Evolutionary conservation across 495 filamentous ascomycete genomes (phyloP).

Genomic region (Neurospora sp.): DNA sequence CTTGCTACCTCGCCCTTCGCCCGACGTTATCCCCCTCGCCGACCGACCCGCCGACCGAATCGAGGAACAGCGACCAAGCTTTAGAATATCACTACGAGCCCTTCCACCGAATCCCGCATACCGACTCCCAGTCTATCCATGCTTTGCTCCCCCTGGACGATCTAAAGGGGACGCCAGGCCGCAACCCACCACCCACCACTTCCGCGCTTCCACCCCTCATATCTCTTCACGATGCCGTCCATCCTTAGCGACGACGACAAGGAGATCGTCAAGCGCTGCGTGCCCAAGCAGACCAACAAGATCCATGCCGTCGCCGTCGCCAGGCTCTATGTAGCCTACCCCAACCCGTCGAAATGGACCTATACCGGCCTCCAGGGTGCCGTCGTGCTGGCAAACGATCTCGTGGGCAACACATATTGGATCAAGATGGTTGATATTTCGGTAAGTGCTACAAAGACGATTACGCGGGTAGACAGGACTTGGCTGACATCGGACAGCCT

Average conservation of each 20-base stretch:
- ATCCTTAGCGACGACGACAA: slow-evolving; percentile 86
- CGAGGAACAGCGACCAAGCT: not conserved
- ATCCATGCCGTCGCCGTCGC: slow-evolving; percentile 90
- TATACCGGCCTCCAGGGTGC: slow-evolving; percentile 93
- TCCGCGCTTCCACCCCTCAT: not conserved
- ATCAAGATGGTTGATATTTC: slow-evolving; percentile 94
- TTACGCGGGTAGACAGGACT: not conserved
- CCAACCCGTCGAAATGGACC: slow-evolving; percentile 77
- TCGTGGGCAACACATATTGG: slow-evolving; percentile 93
- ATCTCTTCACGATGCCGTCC: slow-evolving; percentile 58
- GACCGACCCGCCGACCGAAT: not conserved
- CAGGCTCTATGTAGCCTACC: slow-evolving; percentile 87
- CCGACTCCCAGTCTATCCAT: not conserved
- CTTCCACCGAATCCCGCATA: not conserved
- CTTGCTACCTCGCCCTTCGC: not conserved
- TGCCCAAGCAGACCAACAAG: slow-evolving; percentile 89
- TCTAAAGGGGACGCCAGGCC: slow-evolving; percentile 1
- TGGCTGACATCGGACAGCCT: slow-evolving; percentile 41
- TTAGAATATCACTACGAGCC: not conserved
- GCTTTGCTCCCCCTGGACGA: not conserved
- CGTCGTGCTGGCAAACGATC: slow-evolving; percentile 83
- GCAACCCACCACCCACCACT: slow-evolving; percentile 1
- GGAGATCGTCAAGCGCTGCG: slow-evolving; percentile 80
- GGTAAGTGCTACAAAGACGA: slow-evolving; percentile 41
- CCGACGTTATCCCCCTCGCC: not conserved